Percentiles rank a stretch among this genome's conserved stretches.
Conservation (phyloP, 176 grass and related monocot genomes). For the Chloris gayana region DNA sequence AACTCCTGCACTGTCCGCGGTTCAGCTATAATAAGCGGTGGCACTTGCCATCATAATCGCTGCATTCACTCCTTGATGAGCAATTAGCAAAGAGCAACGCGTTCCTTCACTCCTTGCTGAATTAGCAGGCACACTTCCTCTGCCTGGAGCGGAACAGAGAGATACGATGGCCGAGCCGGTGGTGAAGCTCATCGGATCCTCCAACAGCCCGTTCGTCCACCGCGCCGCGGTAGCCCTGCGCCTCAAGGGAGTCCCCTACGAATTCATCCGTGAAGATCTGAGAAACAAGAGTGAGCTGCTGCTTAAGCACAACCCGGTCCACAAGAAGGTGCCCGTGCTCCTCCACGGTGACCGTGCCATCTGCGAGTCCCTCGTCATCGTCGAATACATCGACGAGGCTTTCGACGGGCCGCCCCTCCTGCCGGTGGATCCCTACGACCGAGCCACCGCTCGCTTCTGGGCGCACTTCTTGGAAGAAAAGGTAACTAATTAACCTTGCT, state of each 20-base stretch:
- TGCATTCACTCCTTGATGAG: no score
- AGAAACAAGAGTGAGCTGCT: slow-evolving; percentile 38
- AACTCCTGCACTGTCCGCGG: no score
- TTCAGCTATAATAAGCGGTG: no score
- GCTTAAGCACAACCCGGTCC: slow-evolving; percentile 34
- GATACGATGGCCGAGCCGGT: background rate
- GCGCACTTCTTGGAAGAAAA: background rate
- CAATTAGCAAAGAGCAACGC: slow-evolving; percentile 25
- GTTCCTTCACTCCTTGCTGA: no score
- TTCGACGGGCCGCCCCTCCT: slow-evolving; percentile 22
- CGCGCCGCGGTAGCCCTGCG: slow-evolving; percentile 30
- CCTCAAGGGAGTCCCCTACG: slow-evolving; percentile 44
- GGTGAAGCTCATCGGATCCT: background rate
- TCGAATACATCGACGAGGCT: slow-evolving; percentile 47
- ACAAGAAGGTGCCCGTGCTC: slow-evolving; percentile 44
- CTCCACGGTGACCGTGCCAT: slow-evolving; percentile 35
- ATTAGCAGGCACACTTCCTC: no score
- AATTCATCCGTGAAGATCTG: slow-evolving; percentile 36
- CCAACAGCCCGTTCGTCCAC: slow-evolving; percentile 28
- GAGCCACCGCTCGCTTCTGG: background rate
- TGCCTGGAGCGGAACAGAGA: no score
- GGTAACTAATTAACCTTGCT: no score
- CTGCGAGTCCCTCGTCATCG: slow-evolving; percentile 26
- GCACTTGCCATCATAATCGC: no score
- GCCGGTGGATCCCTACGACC: background rate